phyloP scores from a whole-genome alignment of 164 flowering plant genomes.

The Warburgia ugandensis region DNA sequence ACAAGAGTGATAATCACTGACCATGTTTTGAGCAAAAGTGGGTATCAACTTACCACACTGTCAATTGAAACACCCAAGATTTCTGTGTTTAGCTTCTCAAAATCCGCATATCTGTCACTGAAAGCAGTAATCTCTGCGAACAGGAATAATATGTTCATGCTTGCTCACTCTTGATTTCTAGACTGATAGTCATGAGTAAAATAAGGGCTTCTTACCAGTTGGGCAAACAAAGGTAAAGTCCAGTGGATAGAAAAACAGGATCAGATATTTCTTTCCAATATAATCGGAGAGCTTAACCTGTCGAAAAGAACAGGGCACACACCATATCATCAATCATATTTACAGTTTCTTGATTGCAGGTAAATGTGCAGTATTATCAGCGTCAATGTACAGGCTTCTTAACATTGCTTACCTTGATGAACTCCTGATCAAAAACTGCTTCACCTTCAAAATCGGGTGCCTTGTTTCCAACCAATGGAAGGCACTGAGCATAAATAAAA shows the following conservation, averaged over 20 bases:
- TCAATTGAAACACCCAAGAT: slow-evolving; percentile 86
- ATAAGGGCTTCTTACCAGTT: slow-evolving; percentile 54
- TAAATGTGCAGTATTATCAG: too few relatives aligned
- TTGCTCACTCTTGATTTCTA: too few relatives aligned
- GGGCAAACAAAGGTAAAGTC: slow-evolving; percentile 99
- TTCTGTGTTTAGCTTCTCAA: slow-evolving; percentile 90
- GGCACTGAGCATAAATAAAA: slow-evolving; percentile 22
- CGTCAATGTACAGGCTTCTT: too few relatives aligned
- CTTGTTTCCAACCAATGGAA: slow-evolving; percentile 81
- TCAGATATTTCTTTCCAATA: slow-evolving; percentile 94
- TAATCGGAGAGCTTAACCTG: slow-evolving; percentile 97
- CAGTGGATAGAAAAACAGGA: slow-evolving; percentile 95
- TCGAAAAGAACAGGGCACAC: too few relatives aligned
- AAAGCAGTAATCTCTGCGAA: slow-evolving; percentile 90
- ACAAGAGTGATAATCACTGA: not conserved
- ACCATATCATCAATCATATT: too few relatives aligned
- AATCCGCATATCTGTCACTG: slow-evolving; percentile 86
- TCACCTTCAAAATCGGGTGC: slow-evolving; percentile 99
- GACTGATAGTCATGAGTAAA: not conserved
- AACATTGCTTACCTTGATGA: slow-evolving; percentile 56
- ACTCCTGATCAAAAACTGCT: slow-evolving; percentile 98
- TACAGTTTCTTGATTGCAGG: too few relatives aligned
- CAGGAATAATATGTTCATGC: too few relatives aligned
- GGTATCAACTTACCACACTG: slow-evolving; percentile 69
- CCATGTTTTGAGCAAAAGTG: not conserved